Conservation (phyloP, 768 basidiomycete species). For the Tulasnella sp. region DNA sequence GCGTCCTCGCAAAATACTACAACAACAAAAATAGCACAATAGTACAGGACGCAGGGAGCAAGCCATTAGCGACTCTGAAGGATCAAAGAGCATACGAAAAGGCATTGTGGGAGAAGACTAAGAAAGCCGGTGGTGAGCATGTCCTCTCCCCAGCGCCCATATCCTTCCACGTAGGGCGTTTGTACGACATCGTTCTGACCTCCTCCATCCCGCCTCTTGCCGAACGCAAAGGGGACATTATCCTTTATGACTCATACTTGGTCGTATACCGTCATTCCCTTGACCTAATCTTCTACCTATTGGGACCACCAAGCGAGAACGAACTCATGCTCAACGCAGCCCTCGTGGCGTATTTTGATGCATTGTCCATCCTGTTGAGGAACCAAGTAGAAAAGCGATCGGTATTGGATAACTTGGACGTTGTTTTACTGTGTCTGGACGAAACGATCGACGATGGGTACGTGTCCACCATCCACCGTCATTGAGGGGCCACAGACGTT, state of each 20-base stretch:
- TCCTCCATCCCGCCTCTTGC: background rate
- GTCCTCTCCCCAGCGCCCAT: background rate
- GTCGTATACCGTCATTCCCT: slow-evolving; percentile 91
- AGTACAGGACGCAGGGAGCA: slow-evolving; percentile 47
- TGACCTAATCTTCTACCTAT: slow-evolving; percentile 92
- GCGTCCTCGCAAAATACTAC: slow-evolving; percentile 96
- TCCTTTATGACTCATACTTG: slow-evolving; percentile 84
- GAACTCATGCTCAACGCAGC: slow-evolving; percentile 93
- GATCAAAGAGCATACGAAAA: slow-evolving; percentile 97
- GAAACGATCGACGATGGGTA: slow-evolving; percentile 99
- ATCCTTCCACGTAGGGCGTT: background rate
- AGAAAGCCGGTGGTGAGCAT: slow-evolving; percentile 79
- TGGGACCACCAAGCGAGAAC: slow-evolving; percentile 84
- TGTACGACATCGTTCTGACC: slow-evolving; percentile 14
- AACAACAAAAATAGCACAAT: slow-evolving; percentile 44
- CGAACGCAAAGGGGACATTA: slow-evolving; percentile 72
- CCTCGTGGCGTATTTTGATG: slow-evolving; percentile 79
- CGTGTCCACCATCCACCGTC: slow-evolving; percentile 36
- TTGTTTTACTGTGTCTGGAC: slow-evolving; percentile 88
- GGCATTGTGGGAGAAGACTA: slow-evolving; percentile 91
- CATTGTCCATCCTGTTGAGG: slow-evolving; percentile 76
- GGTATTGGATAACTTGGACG: slow-evolving; percentile 89
- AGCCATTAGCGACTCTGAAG: slow-evolving; percentile 67
- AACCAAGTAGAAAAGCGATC: slow-evolving; percentile 94
- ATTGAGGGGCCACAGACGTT: background rate